Percentiles rank a stretch among this genome's conserved stretches.
Conservation (phyloP, 1,284 basidiomycete genomes). For the Ustilago curta region DNA sequence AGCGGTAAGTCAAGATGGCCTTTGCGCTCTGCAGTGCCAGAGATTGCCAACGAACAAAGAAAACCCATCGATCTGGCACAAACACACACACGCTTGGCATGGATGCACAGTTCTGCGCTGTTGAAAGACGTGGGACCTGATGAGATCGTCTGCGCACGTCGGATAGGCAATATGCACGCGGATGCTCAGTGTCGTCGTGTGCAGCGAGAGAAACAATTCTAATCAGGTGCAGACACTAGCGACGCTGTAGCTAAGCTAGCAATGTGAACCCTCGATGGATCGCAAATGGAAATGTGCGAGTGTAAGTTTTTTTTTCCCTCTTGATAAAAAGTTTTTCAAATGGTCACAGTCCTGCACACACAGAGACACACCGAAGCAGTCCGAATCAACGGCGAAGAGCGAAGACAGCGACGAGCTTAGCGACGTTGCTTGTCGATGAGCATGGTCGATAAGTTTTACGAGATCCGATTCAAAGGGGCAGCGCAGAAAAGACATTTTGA, state of each 20-base stretch:
- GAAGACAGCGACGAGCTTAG: slow-evolving; percentile 5
- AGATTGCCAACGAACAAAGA: slow-evolving; percentile 6
- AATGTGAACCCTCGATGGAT: slow-evolving; percentile 4
- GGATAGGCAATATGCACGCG: slow-evolving; percentile 14
- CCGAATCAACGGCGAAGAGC: slow-evolving; percentile 20
- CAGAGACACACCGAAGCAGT: slow-evolving; percentile 23
- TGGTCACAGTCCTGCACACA: not conserved
- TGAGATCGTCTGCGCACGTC: slow-evolving; percentile 15
- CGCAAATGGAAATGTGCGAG: slow-evolving; percentile 2
- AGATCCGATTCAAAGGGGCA: slow-evolving; percentile 4
- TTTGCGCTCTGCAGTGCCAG: slow-evolving; percentile 14
- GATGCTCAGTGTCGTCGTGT: slow-evolving; percentile 24
- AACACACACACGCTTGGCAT: slow-evolving; percentile 12
- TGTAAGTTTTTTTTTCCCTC: not conserved
- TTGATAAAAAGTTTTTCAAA: slow-evolving; percentile 14
- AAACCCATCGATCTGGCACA: slow-evolving; percentile 20
- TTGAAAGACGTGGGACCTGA: slow-evolving; percentile 8
- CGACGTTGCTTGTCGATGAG: slow-evolving; percentile 6
- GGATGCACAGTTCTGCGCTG: slow-evolving; percentile 1
- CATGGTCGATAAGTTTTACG: slow-evolving; percentile 1
- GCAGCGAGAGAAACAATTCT: too few species aligned
- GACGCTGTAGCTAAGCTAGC: slow-evolving; percentile 1
- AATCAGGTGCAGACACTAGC: slow-evolving; percentile 3
- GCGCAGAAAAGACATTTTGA: not conserved
- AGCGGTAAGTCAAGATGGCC: slow-evolving; percentile 27